Base-by-base conservation (phyloP, 1,284 basidiomycete species). In the Apiotrichum siamense region DNA sequence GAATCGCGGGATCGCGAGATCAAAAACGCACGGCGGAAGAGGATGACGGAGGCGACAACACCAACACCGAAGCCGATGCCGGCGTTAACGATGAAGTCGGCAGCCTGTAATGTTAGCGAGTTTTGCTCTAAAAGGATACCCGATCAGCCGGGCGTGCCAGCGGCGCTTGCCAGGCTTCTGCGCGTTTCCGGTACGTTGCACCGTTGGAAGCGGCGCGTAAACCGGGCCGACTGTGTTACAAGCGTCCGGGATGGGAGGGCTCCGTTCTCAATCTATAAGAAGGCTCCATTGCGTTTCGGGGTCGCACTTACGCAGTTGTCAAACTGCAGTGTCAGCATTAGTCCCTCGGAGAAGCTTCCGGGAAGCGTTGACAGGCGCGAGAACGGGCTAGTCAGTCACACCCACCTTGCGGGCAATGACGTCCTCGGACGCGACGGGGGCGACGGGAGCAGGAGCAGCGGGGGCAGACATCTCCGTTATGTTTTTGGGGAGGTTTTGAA, bases 1-100 rank as follows among this genome's bases (percentile, higher is more conserved):
- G 4, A 9, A 29, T n/a, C 4, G 9, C 7, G 15, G n/a, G n/a
- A n/a, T n/a, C n/a, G n/a, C 21, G 5, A 0, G 13, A 43, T 21
- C 18, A 10, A 6, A 20, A 32, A 86, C 93, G 77, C 67, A 97
- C 94, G 84, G 74, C 85, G 84, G 84, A 97, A 97, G 71, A 97
- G 80, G 60, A 97, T 82, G 58, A 97, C 94, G 38, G 90, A 96
- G 32, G 88, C 85, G 52, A 97, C 84, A 54, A 98, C 88, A 69
- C 94, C 94, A 40, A 85, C 86, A 66, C 91, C 85, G 75, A 97
- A 92, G 54, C 94, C 94, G 62, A 97, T 83, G 63, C 92, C 92
- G 55, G 92, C 92, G 76, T 73, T 74, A 49, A 78, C 77, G 60
- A 79, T 62, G 35, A 75, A 64, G 66, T 77, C 77, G 50, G 76